A percentile compares a stretch with the other conserved stretches of the same genome.
These are phyloP conservation scores for Dionaea muscipula DNA, from an alignment of 179 eudicot species.

Conservation along the genomic window DNA sequence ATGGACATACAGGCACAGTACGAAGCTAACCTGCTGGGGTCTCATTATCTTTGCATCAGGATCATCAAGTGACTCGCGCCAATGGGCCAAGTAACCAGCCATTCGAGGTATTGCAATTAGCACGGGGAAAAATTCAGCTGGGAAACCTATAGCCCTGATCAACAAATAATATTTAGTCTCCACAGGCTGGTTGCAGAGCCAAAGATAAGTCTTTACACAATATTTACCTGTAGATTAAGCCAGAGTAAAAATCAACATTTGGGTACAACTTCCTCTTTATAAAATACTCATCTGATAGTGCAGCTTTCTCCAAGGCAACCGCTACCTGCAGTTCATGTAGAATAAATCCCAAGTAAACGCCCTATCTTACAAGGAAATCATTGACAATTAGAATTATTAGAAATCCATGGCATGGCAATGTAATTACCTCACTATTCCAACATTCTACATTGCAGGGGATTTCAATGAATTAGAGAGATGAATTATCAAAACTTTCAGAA, in stretches of 20 bases:
- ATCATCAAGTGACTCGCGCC: conserved; percentile 97
- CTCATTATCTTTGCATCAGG: conserved; percentile 96
- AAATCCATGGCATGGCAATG: too few relatives aligned
- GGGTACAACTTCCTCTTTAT: conserved; percentile 88
- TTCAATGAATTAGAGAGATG: too few relatives aligned
- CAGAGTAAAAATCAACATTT: conserved; percentile 96
- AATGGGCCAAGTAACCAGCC: conserved; percentile 95
- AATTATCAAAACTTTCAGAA: too few relatives aligned
- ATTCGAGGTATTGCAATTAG: conserved; percentile 95
- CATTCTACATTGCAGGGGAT: too few relatives aligned
- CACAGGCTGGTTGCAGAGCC: not conserved
- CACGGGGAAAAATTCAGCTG: conserved; percentile 90
- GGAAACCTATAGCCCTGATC: conserved; percentile 93
- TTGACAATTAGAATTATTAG: too few relatives aligned
- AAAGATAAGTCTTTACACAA: not conserved
- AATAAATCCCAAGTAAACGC: too few relatives aligned
- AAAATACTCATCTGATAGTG: conserved; percentile 86
- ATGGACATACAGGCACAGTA: too few relatives aligned
- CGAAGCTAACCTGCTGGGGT: conserved; percentile 73
- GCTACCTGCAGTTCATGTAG: conserved; percentile 52
- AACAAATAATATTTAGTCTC: not conserved
- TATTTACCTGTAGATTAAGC: conserved; percentile 73
- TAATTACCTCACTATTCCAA: too few relatives aligned
- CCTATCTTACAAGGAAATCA: too few relatives aligned
- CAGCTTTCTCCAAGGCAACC: conserved; percentile 95